Evolutionary conservation across 768 basidiomycete genomes (phyloP).

Genomic region (Baorangia bicolor): DNA sequence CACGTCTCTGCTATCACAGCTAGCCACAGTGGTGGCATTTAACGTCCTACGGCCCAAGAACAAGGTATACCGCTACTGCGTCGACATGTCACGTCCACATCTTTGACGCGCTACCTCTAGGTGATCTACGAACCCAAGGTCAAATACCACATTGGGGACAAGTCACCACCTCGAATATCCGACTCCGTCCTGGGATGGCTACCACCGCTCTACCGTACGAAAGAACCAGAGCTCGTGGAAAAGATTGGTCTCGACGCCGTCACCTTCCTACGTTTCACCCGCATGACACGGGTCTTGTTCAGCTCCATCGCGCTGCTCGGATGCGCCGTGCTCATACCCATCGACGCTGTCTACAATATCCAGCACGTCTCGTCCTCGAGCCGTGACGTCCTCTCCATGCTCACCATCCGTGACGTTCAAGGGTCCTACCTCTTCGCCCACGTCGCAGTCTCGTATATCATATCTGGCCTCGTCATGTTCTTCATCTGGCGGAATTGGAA

Average conservation of each 20-base stretch:
- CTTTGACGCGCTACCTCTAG: slow-evolving; percentile 36
- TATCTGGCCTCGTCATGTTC: slow-evolving; percentile 71
- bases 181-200: slow-evolving; percentile 89
- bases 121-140: slow-evolving; percentile 92
- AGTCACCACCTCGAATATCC: slow-evolving; percentile 77
- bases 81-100: background rate
- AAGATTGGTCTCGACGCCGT: slow-evolving; percentile 93
- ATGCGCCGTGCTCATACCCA: slow-evolving; percentile 77
- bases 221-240: slow-evolving; percentile 86
- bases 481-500: slow-evolving; percentile 76
- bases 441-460: slow-evolving; percentile 77
- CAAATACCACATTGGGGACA: slow-evolving; percentile 81
- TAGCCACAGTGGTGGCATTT: slow-evolving; percentile 71
- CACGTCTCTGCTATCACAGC: slow-evolving; percentile 36
- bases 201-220: slow-evolving; percentile 76
- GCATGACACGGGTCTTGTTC: slow-evolving; percentile 79
- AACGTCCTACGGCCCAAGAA: slow-evolving; percentile 87
- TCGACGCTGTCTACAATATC: slow-evolving; percentile 85
- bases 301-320: slow-evolving; percentile 57
- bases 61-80: slow-evolving; percentile 49
- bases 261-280: slow-evolving; percentile 86
- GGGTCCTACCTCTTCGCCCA: slow-evolving; percentile 79
- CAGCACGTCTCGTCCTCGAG: slow-evolving; percentile 48
- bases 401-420: slow-evolving; percentile 82
- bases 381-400: slow-evolving; percentile 69